Evolutionary conservation across 306 rosid genomes (phyloP), one percentile per base, ranked within the genome.

Genomic region (Cercis canadensis): DNA sequence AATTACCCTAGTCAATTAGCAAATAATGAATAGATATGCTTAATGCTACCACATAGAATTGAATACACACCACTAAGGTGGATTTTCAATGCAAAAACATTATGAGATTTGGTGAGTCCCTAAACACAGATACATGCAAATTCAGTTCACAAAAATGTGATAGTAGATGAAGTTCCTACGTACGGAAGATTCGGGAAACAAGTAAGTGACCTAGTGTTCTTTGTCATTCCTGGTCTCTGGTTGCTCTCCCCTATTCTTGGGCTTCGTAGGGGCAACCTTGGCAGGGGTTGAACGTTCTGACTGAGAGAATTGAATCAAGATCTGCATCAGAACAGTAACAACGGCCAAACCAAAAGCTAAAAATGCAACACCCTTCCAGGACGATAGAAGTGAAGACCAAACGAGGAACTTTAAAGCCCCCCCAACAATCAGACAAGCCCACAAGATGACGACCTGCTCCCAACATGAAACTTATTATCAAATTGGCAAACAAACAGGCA

Each of bases 331-430:
- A 18, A 69, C 68, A 10, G 97, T 94, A 31, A 94, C 85, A 33
- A 91, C 17, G 29, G 76, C 78, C 78, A 94, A 74, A 75, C 82
- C 73, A 5, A 72, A n/a, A 16, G 83, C 81, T 18, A 89, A 83
- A 65, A 94, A 75, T 55, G 86, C 88, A 69, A 89, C 71, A 18
- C 99, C 99, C 89, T 94, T 91, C 90, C 97, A 83, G 0, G 99
- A 86, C 29, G 92, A 87, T 17, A 94, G 78, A 59, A 94, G 62
- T 14, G 89, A 67, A 69, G 95, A 89, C 91, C 89, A 73, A 14
- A 57, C 82, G 37, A 94, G 88, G 65, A 94, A 82, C 88, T 89
- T 91, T 7, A 86, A 36, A 62, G 66, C 61, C 71, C 96, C 99
- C 3, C 53, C 81, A 44, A 78, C 52, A 66, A 94, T 75, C 32